Base-by-base conservation (phyloP, 2,329 filamentous ascomycete species). In the Microcyclosporella mali region DNA sequence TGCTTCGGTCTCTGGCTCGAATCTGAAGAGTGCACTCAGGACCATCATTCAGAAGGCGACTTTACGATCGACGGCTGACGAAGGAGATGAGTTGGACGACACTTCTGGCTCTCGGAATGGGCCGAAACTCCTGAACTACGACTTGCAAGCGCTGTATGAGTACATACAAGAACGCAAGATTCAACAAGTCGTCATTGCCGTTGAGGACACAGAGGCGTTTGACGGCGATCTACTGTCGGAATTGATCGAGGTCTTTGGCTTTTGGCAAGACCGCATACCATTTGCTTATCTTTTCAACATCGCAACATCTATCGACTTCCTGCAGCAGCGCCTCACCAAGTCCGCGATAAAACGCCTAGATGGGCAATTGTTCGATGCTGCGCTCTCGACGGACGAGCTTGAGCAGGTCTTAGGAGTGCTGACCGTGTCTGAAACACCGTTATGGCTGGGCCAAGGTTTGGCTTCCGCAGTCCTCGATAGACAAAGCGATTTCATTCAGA, bases 171-270 rank as follows among this genome's bases (percentile, higher is more conserved):
- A 71, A 7, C 73, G 75, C 29, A 62, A 65, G 17, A 74, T 73
- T 21, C 65, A 74, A 31, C 78, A 79, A 52, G 75, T 90, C 8
- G 74, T 87, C 39, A 70, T 94, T 37, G 79, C 83, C 0, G 80
- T 92, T 46, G 82, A 88, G 60, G 86, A 92, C 57, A 88, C 84
- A 49, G 87, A 92, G 64, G 85, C 82, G 0, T 89, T 92, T 58
- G 85, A 89, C 54, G 78, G 78, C 35, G 69, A 69, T 21, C 65
- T 92, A n/a, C 67, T 94, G 10, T 81, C 80, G 1, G 85, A 90
- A 45, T 59, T 88, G 28, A 74, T 90, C 34, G 71, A 74, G 29
- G 71, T 89, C 4, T 73, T 90, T 46, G 76, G 76, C 48, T 77
- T 74, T 31, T 92, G 86, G 84, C 74, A 78, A 7, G 78, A 85